These are phyloP conservation scores for Cordyceps pruinosa DNA, from an alignment of 2,329 filamentous ascomycete species.

Conservation along the genomic window DNA sequence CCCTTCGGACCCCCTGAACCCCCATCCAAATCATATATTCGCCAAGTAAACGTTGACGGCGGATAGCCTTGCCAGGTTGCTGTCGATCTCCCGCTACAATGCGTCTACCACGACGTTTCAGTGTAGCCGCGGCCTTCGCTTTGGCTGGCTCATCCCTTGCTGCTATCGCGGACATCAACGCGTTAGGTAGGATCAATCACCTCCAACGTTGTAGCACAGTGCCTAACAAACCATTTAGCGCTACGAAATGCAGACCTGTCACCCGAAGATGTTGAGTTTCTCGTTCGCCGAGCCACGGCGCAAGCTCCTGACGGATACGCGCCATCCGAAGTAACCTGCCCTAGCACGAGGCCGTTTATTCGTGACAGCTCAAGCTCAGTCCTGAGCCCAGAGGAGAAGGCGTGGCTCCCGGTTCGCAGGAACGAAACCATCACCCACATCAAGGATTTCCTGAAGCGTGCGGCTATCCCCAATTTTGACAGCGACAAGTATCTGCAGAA, in stretches of 20 bases:
- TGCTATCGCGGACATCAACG: not conserved
- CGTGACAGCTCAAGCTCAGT: conserved; percentile 44
- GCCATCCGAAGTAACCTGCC: conserved; percentile 62
- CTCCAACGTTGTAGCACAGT: not conserved
- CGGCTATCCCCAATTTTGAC: conserved; percentile 73
- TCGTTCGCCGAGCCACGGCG: conserved; percentile 8
- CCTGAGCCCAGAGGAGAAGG: conserved; percentile 62
- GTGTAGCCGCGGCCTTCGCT: not conserved
- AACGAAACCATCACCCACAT: conserved; percentile 70
- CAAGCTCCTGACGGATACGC: conserved; percentile 54
- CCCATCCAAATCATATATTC: not conserved
- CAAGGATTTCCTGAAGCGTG: conserved; percentile 61
- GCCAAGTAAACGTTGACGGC: not conserved
- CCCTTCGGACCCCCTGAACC: not conserved
- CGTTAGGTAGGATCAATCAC: not conserved
- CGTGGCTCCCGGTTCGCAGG: conserved; percentile 67
- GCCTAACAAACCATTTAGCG: not conserved
- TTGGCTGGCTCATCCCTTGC: not conserved
- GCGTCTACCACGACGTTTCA: conserved; percentile 7
- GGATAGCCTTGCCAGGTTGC: not conserved
- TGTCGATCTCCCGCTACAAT: conserved; percentile 1
- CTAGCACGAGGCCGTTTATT: conserved; percentile 59
- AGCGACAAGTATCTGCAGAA: conserved; percentile 59
- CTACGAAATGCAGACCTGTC: not conserved
- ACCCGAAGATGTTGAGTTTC: conserved; percentile 4